A percentile compares a stretch with the other conserved stretches of the same genome.
phyloP scores from a whole-genome alignment of 495 filamentous ascomycete genomes.

The Podospora anserina region DNA sequence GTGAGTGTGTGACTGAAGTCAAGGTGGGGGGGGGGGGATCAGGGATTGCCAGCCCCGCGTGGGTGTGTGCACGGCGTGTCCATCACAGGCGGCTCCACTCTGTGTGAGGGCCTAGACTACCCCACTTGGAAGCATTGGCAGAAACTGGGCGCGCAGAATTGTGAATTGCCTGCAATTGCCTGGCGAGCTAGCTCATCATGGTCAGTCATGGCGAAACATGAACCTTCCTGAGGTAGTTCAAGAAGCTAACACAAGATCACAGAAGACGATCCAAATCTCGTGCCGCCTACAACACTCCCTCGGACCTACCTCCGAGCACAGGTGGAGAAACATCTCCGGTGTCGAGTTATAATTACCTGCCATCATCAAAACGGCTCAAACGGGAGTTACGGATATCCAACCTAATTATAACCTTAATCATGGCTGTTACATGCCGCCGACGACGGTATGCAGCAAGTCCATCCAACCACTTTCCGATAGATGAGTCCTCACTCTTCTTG shows the following conservation, averaged over 20 bases:
- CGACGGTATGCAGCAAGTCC: too few relatives aligned
- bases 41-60: neutral
- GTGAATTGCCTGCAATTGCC: too few relatives aligned
- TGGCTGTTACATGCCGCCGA: neutral
- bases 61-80: neutral
- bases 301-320: neutral
- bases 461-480: too few relatives aligned
- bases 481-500: too few relatives aligned
- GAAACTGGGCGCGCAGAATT: neutral
- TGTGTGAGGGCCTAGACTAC: neutral
- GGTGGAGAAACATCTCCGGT: neutral
- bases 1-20: too few relatives aligned
- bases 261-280: neutral
- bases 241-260: neutral
- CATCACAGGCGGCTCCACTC: neutral
- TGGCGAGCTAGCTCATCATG: too few relatives aligned
- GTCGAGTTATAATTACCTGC: too few relatives aligned
- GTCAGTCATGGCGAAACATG: too few relatives aligned
- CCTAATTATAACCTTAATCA: neutral
- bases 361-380: too few relatives aligned
- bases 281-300: neutral
- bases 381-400: neutral
- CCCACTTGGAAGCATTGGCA: neutral
- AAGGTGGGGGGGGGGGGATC: neutral
- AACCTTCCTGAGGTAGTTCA: too few relatives aligned